Base-by-base conservation (phyloP, 495 filamentous ascomycete genomes). In the Annulohypoxylon moriforme region DNA sequence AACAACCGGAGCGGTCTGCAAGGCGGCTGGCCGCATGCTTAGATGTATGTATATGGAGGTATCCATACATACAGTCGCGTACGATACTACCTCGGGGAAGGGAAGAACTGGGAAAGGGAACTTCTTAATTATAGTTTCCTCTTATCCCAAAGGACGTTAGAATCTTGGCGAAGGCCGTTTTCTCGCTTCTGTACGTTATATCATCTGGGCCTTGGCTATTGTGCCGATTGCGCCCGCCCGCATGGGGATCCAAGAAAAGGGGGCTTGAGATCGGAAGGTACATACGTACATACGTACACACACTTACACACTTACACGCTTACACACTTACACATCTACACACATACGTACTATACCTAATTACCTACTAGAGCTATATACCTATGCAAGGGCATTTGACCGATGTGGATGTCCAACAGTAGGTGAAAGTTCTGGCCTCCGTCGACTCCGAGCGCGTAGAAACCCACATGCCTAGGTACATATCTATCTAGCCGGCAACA, bases 161-260 rank as follows among this genome's bases (percentile, higher is more conserved):
- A 16, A 57, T 22, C 36, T 50, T 58, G 44, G 44, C 56, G 31
- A 29, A 33, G 33, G 55, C 64, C 64, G 64, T 67, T 67, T 67
- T 59, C 44, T 38, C 53, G 31, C 31, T 61, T 14, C 36, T 49
- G 29, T 55, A 29, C 24, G 47, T 27, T 52, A 52, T 27, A 52
- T 52, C 46, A 52, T 14, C 13, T 40, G 14, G 36, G 36, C 10
- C 52, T 53, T 20, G 33, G 5, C 40, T 16, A 56, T 56, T 56
- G 31, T 68, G 49, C 49, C 49, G 58, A 47, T 36, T 38, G 46
- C 59, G 42, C 29, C 34, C 47, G 27, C 49, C 34, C 47, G 24
- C 60, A 44, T 61, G 22, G 18, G 22, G 18, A 34, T 13, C 14
- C n/a, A 18, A 16, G 58, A 34, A 34, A 46, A 44, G 13, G 60